A percentile compares a stretch with the other conserved stretches of the same genome.
Conservation (phyloP, 805 yeast genomes). For the Cyberlindnera misumaiensis region DNA sequence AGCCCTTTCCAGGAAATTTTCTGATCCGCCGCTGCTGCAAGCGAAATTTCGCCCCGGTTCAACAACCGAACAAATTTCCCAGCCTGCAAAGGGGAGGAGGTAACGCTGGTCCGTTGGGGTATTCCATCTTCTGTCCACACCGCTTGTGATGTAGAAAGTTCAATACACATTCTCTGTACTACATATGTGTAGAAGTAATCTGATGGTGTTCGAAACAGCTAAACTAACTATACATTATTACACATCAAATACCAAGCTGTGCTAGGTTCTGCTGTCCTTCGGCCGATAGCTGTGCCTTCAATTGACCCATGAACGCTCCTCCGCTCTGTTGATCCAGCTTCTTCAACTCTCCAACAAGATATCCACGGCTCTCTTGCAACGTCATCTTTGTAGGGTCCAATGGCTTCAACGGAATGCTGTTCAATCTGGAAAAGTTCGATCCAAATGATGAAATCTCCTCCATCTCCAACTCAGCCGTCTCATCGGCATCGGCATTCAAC, state of each 20-base stretch:
- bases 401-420: slow-evolving; percentile 50
- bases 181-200: too few relatives aligned
- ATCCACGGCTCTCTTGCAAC: slow-evolving; percentile 12
- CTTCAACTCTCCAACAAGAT: slow-evolving; percentile 15
- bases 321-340: slow-evolving; percentile 16
- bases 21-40: too few relatives aligned
- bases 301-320: slow-evolving; percentile 12
- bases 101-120: too few relatives aligned
- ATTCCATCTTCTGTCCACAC: too few relatives aligned
- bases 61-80: too few relatives aligned
- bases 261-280: slow-evolving; percentile 13
- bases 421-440: slow-evolving; percentile 70
- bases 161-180: too few relatives aligned
- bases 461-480: slow-evolving; percentile 38
- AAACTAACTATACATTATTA: background rate
- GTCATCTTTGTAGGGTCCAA: slow-evolving; percentile 52
- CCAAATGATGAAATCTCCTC: slow-evolving; percentile 83
- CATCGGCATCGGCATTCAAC: slow-evolving; percentile 29
- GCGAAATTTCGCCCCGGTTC: too few relatives aligned
- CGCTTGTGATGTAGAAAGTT: too few relatives aligned
- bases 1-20: too few relatives aligned
- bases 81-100: too few relatives aligned
- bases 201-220: too few relatives aligned
- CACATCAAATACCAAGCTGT: slow-evolving; percentile 11
- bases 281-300: slow-evolving; percentile 15